phyloP scores from a whole-genome alignment of 164 flowering plant genomes.

The Chloranthus sessilifolius region DNA sequence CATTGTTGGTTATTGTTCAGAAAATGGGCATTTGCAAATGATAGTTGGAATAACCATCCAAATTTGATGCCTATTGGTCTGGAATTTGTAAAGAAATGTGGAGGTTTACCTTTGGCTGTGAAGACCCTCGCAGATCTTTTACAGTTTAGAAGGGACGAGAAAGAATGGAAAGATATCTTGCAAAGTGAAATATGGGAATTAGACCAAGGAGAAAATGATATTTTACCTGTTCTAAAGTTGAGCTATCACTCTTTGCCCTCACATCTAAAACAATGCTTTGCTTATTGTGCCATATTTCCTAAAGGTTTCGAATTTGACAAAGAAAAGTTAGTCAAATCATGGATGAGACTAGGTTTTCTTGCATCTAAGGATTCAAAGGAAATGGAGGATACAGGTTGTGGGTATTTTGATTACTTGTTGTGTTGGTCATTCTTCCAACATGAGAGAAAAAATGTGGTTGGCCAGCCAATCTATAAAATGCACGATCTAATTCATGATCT shows the following conservation, averaged over 20 bases:
- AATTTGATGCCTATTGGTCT: neutral
- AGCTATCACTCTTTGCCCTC: slow-evolving; percentile 5
- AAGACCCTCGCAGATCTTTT: neutral
- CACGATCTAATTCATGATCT: slow-evolving; percentile 1
- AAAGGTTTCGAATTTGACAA: neutral
- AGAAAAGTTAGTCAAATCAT: neutral
- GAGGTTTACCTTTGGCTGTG: slow-evolving; percentile 6
- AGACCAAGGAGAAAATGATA: neutral
- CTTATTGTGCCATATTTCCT: slow-evolving; percentile 6
- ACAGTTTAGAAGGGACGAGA: neutral
- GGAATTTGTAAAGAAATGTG: slow-evolving; percentile 8
- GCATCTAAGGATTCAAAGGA: neutral
- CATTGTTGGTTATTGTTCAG: slow-evolving; percentile 6
- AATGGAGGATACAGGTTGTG: neutral
- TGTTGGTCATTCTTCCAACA: neutral
- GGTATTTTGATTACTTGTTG: neutral
- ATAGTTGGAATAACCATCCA: neutral
- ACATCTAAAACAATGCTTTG: slow-evolving; percentile 4
- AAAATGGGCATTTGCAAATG: neutral
- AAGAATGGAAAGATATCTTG: slow-evolving; percentile 3
- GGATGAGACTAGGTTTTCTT: slow-evolving; percentile 10
- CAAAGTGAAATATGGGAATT: slow-evolving; percentile 1
- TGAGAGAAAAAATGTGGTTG: neutral
- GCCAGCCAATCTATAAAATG: neutral
- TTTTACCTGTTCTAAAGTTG: neutral